Base-by-base conservation (phyloP, 805 yeast genomes). In the Teunomyces barrocoloradensis region DNA sequence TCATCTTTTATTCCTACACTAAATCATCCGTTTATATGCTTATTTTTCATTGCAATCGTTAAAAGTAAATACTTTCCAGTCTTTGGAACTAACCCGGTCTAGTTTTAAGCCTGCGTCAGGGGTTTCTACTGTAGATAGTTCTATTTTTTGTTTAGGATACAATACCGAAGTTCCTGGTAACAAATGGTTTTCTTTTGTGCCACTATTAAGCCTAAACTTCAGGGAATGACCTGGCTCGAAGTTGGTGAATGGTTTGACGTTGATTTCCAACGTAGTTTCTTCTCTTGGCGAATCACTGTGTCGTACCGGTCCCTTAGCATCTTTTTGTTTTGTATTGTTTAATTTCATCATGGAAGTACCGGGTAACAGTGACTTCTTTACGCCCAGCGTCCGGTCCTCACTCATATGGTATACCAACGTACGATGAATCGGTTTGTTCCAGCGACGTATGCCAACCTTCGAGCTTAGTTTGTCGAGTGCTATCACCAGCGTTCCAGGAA, bases 301-400 rank as follows among this genome's bases (percentile, higher is more conserved):
- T 41, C 42, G 25, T 2, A 45, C 27, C 5, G 12, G 37, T 36
- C 36, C 38, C 20, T 45, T 41, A 40, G 42, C 20, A 34, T 33
- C 33, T 47, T 37, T 7, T 42, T 43, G 29, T 39, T 39, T 44
- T 35, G 25, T 44, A 30, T 38, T 42, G 39, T 13, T 34, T 17
- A 49, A 45, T 42, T 47, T 50, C 13, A 52, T 43, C 13, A 42
- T 52, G 18, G 53, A 52, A 3, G 53, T 49, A n/a, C 55, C 55
- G 17, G 55, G 53, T 5, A 52, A 49, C 23, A 39, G 47, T 4
- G 34, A n/a, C 38, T 46, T 47, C 23, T 51, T 48, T 21, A 47
- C 44, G 15, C 36, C 43, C 43, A 52, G 43, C 38, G 44, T 41
- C 18, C 47, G 42, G 43, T 52, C 43, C 20, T 46, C 42, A 25